phyloP scores from a whole-genome alignment of 2,329 filamentous ascomycete species.

The Fusarium sp. region DNA sequence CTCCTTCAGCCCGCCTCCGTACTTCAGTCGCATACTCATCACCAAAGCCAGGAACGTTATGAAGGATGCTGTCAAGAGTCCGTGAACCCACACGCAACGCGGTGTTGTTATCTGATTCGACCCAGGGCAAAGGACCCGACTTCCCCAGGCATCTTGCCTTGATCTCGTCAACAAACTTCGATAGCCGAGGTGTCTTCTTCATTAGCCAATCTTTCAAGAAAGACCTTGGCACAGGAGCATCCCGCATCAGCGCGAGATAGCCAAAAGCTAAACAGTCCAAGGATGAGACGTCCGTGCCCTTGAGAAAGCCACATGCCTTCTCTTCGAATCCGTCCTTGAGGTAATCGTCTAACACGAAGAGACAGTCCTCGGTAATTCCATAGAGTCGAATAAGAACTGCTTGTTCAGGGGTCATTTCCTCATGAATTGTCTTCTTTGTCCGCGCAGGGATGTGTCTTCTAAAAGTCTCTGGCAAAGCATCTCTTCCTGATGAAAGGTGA shows the following conservation, averaged over 20 bases:
- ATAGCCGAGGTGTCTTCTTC: conserved; percentile 51
- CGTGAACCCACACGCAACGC: conserved; percentile 50
- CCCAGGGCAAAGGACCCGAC: conserved; percentile 50
- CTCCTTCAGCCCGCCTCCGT: conserved; percentile 56
- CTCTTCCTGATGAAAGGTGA: conserved; percentile 56
- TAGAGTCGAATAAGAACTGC: conserved; percentile 83
- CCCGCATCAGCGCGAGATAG: conserved; percentile 82
- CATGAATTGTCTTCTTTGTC: conserved; percentile 71
- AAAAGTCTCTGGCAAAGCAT: conserved; percentile 58
- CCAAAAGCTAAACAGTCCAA: conserved; percentile 86
- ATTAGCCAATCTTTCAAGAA: conserved; percentile 60
- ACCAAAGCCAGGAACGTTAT: conserved; percentile 55
- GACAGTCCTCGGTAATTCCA: conserved; percentile 77
- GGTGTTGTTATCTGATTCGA: conserved; percentile 38
- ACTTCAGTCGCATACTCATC: conserved; percentile 55
- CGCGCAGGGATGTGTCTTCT: conserved; percentile 56
- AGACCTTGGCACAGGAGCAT: conserved; percentile 60
- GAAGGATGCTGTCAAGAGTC: conserved; percentile 54
- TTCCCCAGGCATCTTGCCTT: conserved; percentile 41
- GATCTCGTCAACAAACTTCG: conserved; percentile 53
- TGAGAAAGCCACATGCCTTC: conserved; percentile 53
- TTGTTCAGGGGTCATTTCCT: conserved; percentile 78
- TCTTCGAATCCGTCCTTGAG: conserved; percentile 46
- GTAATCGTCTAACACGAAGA: conserved; percentile 78
- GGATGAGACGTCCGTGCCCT: conserved; percentile 45